Evolutionary conservation across 1,284 basidiomycete species (phyloP).

Genomic region (Filobasidium uniguttulatum): DNA sequence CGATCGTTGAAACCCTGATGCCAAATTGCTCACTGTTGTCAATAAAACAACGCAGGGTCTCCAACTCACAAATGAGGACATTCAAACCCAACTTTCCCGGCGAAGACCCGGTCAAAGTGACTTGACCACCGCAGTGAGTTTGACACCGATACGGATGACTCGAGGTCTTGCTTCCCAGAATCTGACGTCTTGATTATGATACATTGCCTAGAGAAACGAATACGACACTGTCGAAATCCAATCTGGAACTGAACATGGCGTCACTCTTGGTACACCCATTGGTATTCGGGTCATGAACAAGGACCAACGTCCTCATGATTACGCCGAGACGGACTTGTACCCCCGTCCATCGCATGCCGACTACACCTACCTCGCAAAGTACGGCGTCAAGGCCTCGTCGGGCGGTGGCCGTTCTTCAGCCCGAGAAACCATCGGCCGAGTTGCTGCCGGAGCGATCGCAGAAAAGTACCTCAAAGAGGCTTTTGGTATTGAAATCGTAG

Average conservation of each 20-base stretch:
- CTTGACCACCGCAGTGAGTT: constrained; percentile 80
- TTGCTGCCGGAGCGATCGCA: constrained; percentile 95
- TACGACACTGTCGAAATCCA: constrained; percentile 91
- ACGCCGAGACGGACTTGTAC: constrained; percentile 94
- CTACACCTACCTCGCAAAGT: constrained; percentile 96
- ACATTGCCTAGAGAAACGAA: constrained; percentile 63
- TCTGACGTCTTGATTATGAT: background rate
- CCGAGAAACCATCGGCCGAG: constrained; percentile 92
- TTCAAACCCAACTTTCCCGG: constrained; percentile 83
- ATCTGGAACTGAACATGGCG: constrained; percentile 83
- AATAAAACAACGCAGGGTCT: constrained; percentile 60
- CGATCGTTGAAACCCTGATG: background rate
- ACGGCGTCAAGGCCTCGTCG: constrained; percentile 90
- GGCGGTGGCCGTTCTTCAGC: constrained; percentile 91
- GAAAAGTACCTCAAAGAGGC: constrained; percentile 73
- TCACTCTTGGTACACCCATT: constrained; percentile 95
- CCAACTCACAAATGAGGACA: constrained; percentile 61
- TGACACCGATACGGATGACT: background rate
- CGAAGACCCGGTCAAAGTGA: constrained; percentile 91
- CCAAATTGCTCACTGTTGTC: background rate
- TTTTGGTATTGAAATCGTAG: constrained; percentile 10
- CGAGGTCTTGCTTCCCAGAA: background rate
- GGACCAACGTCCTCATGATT: constrained; percentile 96
- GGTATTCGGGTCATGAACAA: constrained; percentile 92
- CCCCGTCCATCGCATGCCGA: constrained; percentile 96